A percentile compares a stretch with the other conserved stretches of the same genome.
Conservation (phyloP, 2,329 filamentous ascomycete genomes). For the Metarhizium brunneum region DNA sequence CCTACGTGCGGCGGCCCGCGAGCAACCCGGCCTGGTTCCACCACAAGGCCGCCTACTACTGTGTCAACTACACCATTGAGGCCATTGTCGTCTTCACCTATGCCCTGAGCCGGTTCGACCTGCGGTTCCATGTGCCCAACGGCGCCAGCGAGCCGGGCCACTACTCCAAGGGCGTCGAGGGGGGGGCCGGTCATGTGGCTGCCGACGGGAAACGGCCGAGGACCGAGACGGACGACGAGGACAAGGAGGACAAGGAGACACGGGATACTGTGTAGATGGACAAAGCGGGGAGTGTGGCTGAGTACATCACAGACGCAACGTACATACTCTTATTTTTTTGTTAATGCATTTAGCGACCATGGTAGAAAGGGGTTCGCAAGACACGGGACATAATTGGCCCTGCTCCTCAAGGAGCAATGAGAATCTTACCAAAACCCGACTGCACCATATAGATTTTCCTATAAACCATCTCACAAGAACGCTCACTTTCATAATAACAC, state of each 20-base stretch:
- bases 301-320: background rate
- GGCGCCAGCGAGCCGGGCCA: conserved; percentile 51
- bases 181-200: conserved; percentile 15
- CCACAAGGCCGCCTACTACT: conserved; percentile 64
- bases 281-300: background rate
- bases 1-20: conserved; percentile 40
- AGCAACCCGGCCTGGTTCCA: conserved; percentile 60
- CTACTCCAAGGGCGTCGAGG: conserved; percentile 25
- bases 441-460: too few relatives aligned
- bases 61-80: conserved; percentile 70
- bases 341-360: background rate
- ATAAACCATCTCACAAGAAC: too few relatives aligned
- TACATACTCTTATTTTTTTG: too few relatives aligned
- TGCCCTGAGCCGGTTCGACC: conserved; percentile 59
- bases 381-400: too few relatives aligned
- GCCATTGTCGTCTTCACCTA: conserved; percentile 60
- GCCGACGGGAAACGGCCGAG: conserved; percentile 16
- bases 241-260: conserved; percentile 11
- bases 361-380: background rate
- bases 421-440: too few relatives aligned
- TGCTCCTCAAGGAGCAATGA: background rate
- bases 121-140: conserved; percentile 65
- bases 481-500: background rate
- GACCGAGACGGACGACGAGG: conserved; percentile 7
- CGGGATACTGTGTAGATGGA: conserved; percentile 1